Evolutionary conservation across 2,329 filamentous ascomycete genomes (phyloP).

Genomic region (Botryotinia narcissicola): DNA sequence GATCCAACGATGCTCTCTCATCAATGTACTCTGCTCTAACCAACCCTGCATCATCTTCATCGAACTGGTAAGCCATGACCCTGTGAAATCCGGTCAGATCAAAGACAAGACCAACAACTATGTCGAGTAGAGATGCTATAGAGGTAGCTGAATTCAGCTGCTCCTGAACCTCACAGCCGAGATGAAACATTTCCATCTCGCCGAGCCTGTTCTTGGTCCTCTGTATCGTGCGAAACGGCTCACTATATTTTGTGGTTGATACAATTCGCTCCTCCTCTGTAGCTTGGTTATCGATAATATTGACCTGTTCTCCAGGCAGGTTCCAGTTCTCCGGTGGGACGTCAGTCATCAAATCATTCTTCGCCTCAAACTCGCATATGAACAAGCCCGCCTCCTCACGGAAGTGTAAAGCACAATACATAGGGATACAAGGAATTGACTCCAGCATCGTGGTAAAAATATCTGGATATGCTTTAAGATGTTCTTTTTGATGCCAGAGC

Average conservation of each 20-base stretch:
- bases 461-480: constrained; percentile 73
- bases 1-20: constrained; percentile 73
- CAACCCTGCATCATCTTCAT: constrained; percentile 75
- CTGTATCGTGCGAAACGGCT: constrained; percentile 61
- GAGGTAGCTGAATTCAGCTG: constrained; percentile 72
- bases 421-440: background rate
- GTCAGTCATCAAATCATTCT: constrained; percentile 70
- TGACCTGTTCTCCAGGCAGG: constrained; percentile 63
- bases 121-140: constrained; percentile 72
- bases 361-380: constrained; percentile 85
- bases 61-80: constrained; percentile 92
- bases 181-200: constrained; percentile 87
- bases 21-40: constrained; percentile 87
- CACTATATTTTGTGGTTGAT: constrained; percentile 70
- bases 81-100: constrained; percentile 89
- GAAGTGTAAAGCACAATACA: constrained; percentile 42
- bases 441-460: constrained; percentile 69
- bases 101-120: constrained; percentile 81
- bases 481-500: constrained; percentile 43
- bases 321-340: constrained; percentile 60
- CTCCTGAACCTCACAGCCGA: constrained; percentile 88
- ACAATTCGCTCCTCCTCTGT: constrained; percentile 71
- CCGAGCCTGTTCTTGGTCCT: constrained; percentile 41
- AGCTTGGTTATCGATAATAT: constrained; percentile 70
- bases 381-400: constrained; percentile 65